phyloP scores from a whole-genome alignment of 2,329 filamentous ascomycete species.

The Beauveria asiatica region DNA sequence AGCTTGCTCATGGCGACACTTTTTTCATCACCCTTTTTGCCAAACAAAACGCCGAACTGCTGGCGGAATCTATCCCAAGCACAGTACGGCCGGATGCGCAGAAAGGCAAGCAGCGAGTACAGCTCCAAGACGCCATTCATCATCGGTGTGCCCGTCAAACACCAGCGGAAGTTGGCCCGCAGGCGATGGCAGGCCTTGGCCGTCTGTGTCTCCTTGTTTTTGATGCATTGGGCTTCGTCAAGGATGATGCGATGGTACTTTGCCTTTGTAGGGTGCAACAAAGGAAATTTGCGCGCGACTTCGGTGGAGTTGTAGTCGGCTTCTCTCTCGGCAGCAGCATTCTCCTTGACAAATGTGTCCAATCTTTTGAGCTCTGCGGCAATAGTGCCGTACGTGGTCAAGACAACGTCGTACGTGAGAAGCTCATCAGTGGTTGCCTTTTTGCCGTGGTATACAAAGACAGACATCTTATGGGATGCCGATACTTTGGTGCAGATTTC shows the following conservation, averaged over 20 bases:
- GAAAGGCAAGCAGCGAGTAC: constrained; percentile 67
- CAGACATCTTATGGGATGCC: constrained; percentile 46
- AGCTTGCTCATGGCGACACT: constrained; percentile 61
- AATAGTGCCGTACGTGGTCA: constrained; percentile 82
- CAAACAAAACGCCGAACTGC: constrained; percentile 34
- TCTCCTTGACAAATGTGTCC: constrained; percentile 42
- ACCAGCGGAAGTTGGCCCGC: constrained; percentile 66
- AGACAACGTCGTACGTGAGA: constrained; percentile 62
- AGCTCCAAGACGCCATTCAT: constrained; percentile 79
- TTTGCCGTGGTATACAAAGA: constrained; percentile 64
- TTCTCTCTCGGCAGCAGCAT: constrained; percentile 27
- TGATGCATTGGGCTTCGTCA: constrained; percentile 78
- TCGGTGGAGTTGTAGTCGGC: constrained; percentile 28
- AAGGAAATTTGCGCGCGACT: constrained; percentile 35
- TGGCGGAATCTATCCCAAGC: constrained; percentile 52
- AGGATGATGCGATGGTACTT: constrained; percentile 74
- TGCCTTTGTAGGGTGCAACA: constrained; percentile 51
- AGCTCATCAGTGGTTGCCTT: constrained; percentile 54
- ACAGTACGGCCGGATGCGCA: constrained; percentile 68
- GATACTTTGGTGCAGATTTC: constrained; percentile 68
- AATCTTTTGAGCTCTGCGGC: constrained; percentile 52
- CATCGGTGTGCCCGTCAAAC: constrained; percentile 75
- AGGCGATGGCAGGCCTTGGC: constrained; percentile 61
- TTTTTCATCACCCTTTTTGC: constrained; percentile 38
- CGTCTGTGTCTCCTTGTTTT: constrained; percentile 66